A percentile compares a stretch with the other conserved stretches of the same genome.
These are phyloP conservation scores for Onygenales sp. DNA, from an alignment of 2,329 filamentous ascomycete genomes.

Conservation along the genomic window DNA sequence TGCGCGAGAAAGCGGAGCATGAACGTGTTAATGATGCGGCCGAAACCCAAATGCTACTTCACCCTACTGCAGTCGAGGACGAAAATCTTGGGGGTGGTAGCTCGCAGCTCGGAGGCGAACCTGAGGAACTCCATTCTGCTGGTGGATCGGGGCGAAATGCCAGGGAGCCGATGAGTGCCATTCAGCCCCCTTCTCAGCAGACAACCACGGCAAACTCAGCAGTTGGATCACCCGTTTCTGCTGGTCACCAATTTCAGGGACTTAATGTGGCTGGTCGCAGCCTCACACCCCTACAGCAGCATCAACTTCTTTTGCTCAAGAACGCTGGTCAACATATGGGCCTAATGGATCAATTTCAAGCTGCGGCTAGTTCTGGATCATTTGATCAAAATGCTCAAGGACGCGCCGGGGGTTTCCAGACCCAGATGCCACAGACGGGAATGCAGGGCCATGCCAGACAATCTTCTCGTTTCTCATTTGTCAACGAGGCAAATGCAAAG, in stretches of 20 bases:
- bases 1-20: slow-evolving; percentile 63
- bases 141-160: slow-evolving; percentile 35
- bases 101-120: slow-evolving; percentile 82
- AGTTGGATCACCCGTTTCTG: slow-evolving; percentile 32
- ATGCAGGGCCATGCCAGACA: slow-evolving; percentile 66
- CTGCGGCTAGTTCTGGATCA: slow-evolving; percentile 19
- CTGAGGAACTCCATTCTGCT: slow-evolving; percentile 62
- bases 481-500: slow-evolving; percentile 54
- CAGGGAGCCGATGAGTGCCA: slow-evolving; percentile 53
- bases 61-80: slow-evolving; percentile 49
- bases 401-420: slow-evolving; percentile 36
- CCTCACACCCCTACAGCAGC: slow-evolving; percentile 71
- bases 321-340: slow-evolving; percentile 51
- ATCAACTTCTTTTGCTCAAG: slow-evolving; percentile 59
- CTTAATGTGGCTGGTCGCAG: slow-evolving; percentile 59
- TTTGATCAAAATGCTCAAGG: slow-evolving; percentile 35
- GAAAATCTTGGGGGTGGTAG: slow-evolving; percentile 77
- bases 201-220: slow-evolving; percentile 36
- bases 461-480: slow-evolving; percentile 79
- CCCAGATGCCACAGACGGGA: slow-evolving; percentile 42
- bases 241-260: slow-evolving; percentile 38
- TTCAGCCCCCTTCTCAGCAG: slow-evolving; percentile 70
- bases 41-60: slow-evolving; percentile 44
- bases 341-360: slow-evolving; percentile 36
- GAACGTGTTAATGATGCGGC: slow-evolving; percentile 45